Conservation (phyloP, 2,329 filamentous ascomycete genomes). For the Aspergillus sp. region DNA sequence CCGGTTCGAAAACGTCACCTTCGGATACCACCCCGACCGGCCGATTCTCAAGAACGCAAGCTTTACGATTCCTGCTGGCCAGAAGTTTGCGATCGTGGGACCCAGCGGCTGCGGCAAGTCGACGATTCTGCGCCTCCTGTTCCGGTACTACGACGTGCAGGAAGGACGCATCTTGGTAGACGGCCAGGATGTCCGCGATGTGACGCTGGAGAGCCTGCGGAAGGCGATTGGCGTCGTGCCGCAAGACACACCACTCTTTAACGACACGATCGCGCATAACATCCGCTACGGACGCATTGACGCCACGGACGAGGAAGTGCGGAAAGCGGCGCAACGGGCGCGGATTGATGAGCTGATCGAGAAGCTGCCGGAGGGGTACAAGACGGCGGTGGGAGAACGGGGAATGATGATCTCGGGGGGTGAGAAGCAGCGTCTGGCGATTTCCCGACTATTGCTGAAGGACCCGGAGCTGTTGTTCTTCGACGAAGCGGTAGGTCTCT, state of each 20-base stretch:
- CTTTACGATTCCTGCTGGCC: constrained; percentile 88
- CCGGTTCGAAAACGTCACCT: constrained; percentile 89
- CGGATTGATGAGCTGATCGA: constrained; percentile 80
- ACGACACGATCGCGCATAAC: constrained; percentile 93
- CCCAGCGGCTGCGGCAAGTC: constrained; percentile 96
- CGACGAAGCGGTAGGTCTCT: constrained; percentile 70
- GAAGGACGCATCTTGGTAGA: constrained; percentile 84
- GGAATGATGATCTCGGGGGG: constrained; percentile 96
- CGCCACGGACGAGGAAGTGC: constrained; percentile 69
- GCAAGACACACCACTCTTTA: constrained; percentile 95
- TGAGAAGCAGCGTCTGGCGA: constrained; percentile 86
- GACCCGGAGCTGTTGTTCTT: constrained; percentile 90
- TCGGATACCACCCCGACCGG: constrained; percentile 83
- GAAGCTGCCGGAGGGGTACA: constrained; percentile 80
- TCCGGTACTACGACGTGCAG: constrained; percentile 91
- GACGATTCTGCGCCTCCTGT: constrained; percentile 83
- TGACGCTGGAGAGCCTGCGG: constrained; percentile 78
- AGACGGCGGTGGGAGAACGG: constrained; percentile 87
- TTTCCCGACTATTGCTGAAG: constrained; percentile 80
- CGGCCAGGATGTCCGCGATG: constrained; percentile 82
- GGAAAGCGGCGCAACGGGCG: constrained; percentile 75
- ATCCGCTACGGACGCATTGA: constrained; percentile 86
- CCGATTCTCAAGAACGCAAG: constrained; percentile 82
- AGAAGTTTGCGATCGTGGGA: constrained; percentile 93
- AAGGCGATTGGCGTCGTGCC: constrained; percentile 90